phyloP scores from a whole-genome alignment of 2,329 filamentous ascomycete species.

The Amylocarpus encephaloides region DNA sequence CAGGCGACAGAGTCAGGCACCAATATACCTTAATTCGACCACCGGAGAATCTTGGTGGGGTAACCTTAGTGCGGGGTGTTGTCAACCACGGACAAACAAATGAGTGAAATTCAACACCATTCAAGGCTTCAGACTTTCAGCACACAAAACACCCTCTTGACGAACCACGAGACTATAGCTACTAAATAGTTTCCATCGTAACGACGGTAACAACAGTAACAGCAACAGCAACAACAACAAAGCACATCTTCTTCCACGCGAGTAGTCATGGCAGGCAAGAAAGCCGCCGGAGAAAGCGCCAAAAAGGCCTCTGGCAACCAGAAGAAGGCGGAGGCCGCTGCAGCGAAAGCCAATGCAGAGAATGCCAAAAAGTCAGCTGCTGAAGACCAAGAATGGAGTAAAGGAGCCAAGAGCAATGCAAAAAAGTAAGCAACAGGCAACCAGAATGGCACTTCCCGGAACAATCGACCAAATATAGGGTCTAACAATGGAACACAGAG shows the following conservation, averaged over 20 bases:
- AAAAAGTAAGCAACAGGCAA: slow-evolving; percentile 66
- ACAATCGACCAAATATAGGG: not conserved
- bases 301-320: slow-evolving; percentile 91
- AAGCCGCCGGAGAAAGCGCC: slow-evolving; percentile 64
- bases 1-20: too few species aligned
- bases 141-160: too few species aligned
- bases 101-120: too few species aligned
- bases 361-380: slow-evolving; percentile 57
- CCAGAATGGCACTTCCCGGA: not conserved
- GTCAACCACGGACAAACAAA: too few species aligned
- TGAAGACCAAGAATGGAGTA: slow-evolving; percentile 74
- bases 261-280: slow-evolving; percentile 61
- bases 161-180: too few species aligned
- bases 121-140: too few species aligned
- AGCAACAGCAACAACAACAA: not conserved
- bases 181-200: too few species aligned
- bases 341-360: slow-evolving; percentile 67
- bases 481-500: slow-evolving; percentile 44
- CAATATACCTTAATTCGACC: too few species aligned
- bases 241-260: not conserved
- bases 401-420: slow-evolving; percentile 74
- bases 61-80: too few species aligned
- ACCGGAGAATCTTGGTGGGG: too few species aligned
- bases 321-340: slow-evolving; percentile 83
- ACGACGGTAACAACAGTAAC: not conserved